phyloP scores from a whole-genome alignment of 345 rosid species.

The Raphanus raphanistrum region DNA sequence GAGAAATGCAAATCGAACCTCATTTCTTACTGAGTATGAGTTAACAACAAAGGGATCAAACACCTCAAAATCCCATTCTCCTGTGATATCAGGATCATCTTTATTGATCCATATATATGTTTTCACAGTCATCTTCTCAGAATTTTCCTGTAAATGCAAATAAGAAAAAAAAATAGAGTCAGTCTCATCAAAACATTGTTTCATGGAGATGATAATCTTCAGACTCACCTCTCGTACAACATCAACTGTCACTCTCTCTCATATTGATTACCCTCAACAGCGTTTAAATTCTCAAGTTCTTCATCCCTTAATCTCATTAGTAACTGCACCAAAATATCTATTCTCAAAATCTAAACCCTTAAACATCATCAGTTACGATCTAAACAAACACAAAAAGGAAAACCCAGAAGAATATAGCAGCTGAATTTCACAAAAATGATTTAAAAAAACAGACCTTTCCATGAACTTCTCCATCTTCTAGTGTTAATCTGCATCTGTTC shows the following conservation, averaged over 20 bases:
- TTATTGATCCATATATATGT: constrained; percentile 66
- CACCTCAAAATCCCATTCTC: constrained; percentile 89
- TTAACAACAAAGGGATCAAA: constrained; percentile 8
- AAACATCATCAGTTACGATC: not conserved
- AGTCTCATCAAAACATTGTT: not conserved
- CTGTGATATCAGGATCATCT: constrained; percentile 66
- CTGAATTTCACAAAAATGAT: not conserved
- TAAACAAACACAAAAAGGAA: not conserved
- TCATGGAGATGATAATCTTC: not conserved
- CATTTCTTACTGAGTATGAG: not conserved
- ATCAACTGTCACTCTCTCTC: constrained; percentile 50
- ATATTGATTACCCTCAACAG: constrained; percentile 76
- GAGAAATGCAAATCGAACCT: not conserved
- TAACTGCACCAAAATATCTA: constrained; percentile 43
- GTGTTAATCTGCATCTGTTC: constrained; percentile 63
- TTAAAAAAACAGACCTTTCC: constrained; percentile 50
- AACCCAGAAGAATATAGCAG: not conserved
- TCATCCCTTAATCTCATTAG: constrained; percentile 58
- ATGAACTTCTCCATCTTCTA: constrained; percentile 48
- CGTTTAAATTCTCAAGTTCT: constrained; percentile 59
- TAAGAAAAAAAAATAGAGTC: not conserved
- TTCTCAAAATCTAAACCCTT: constrained; percentile 2
- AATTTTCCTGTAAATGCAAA: constrained; percentile 49
- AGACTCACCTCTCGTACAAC: constrained; percentile 51
- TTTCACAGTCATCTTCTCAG: constrained; percentile 49